Percentiles rank a stretch among this genome's conserved stretches.
These are phyloP conservation scores for Rhizophora apiculata DNA, from an alignment of 345 rosid species.

Conservation along the genomic window DNA sequence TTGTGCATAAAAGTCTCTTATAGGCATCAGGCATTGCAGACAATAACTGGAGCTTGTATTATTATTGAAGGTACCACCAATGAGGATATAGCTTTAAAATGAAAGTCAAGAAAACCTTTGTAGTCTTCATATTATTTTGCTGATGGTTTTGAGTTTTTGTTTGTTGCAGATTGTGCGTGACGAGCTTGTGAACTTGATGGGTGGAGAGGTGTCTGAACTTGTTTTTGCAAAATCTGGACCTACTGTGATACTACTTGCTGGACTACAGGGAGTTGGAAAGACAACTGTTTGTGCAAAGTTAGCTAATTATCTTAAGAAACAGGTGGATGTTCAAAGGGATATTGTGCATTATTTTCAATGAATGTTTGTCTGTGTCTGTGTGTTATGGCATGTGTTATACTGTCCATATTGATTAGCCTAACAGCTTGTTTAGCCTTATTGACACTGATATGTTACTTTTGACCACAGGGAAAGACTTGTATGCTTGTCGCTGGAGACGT, in stretches of 20 bases:
- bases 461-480: slow-evolving; percentile 75
- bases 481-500: slow-evolving; percentile 99
- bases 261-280: slow-evolving; percentile 97
- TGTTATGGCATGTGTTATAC: neutral
- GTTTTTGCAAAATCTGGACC: slow-evolving; percentile 79
- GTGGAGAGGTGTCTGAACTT: slow-evolving; percentile 93
- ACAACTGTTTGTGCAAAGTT: slow-evolving; percentile 94
- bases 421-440: slow-evolving; percentile 17
- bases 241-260: slow-evolving; percentile 85
- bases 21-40: neutral
- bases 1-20: neutral
- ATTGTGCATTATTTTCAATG: neutral
- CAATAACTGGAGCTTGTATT: neutral
- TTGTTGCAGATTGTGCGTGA: slow-evolving; percentile 68
- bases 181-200: slow-evolving; percentile 95
- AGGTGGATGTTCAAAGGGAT: slow-evolving; percentile 38
- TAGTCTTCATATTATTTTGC: neutral
- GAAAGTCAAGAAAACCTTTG: neutral
- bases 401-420: neutral
- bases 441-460: slow-evolving; percentile 6
- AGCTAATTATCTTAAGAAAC: slow-evolving; percentile 88
- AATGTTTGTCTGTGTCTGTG: neutral
- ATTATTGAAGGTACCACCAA: neutral
- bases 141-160: slow-evolving; percentile 6
- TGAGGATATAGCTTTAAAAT: neutral